Base-by-base conservation (phyloP, 2,329 filamentous ascomycete species). In the Trichoderma sp. region DNA sequence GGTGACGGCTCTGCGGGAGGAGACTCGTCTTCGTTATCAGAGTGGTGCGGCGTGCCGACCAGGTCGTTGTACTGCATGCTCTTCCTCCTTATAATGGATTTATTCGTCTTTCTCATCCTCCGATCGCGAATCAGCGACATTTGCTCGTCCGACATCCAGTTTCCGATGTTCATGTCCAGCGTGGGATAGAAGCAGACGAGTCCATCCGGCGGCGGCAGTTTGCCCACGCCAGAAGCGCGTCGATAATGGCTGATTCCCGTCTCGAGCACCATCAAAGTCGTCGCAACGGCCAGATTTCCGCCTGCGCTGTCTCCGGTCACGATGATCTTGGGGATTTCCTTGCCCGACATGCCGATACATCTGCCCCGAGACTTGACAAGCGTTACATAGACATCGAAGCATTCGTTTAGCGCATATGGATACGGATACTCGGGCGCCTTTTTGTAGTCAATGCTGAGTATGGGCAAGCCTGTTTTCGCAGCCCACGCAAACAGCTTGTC, bases 81-180 rank as follows among this genome's bases (percentile, higher is more conserved):
- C 82, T 99, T 98, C 69, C 92, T 87, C 43, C 90, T 86, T 13
- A 97, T 83, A 67, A 98, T 91, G 30, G 88, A 86, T 68, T 87
- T 86, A 76, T 97, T 97, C 1, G 90, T 93, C 73, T 90, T 90
- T 28, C 93, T 87, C 77, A 90, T 89, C 69, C 89, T 87, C 13
- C 93, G 89, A 71, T 97, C 94, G 72, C 93, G 90, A 71, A 99
- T 97, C 70, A 99, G 82, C 0, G 93, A 89, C 93, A 98, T 97
- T 77, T 99, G 94, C 78, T 98, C 95, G 74, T 98, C 95, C 0
- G 93, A 94, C 94, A 99, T 98, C 96, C 96, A 99, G 79, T 94
- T 97, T 46, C 93, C 93, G 72, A 98, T 98, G 75, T 97, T 97
- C 91, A 98, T 94, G 75, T 98, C 96, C 69, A 99, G 82, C 0